Conservation (phyloP, 2,329 filamentous ascomycete genomes). For the Coniochaeta ligniaria region DNA sequence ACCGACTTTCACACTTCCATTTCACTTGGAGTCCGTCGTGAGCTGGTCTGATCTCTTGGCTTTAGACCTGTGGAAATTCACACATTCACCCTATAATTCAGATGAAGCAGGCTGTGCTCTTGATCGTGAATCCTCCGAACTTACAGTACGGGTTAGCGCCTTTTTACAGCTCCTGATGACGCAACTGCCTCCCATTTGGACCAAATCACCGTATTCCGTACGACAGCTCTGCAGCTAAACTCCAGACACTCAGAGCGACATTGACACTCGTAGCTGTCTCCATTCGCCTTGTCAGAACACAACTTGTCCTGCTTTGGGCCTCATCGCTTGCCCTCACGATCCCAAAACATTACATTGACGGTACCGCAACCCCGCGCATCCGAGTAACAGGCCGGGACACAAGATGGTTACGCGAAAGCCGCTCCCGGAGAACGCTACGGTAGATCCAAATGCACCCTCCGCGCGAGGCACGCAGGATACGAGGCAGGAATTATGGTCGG, state of each 20-base stretch:
- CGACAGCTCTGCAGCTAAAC: not conserved
- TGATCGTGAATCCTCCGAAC: not conserved
- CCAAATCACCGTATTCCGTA: not conserved
- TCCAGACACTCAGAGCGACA: not conserved
- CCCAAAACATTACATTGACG: conserved; percentile 6
- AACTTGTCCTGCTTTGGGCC: not conserved
- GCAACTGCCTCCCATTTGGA: not conserved
- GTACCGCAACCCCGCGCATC: not conserved
- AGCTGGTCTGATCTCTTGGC: not conserved
- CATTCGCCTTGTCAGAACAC: not conserved
- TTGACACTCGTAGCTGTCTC: not conserved
- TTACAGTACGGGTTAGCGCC: not conserved
- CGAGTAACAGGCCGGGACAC: not conserved
- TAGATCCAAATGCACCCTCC: conserved; percentile 15
- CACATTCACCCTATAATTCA: not conserved
- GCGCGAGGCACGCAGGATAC: conserved; percentile 16
- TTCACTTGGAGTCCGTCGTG: not conserved
- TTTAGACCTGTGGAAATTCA: not conserved
- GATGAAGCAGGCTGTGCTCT: not conserved
- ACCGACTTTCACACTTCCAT: not conserved
- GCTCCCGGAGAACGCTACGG: conserved; percentile 18
- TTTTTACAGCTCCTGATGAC: not conserved
- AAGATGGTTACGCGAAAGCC: conserved; percentile 35
- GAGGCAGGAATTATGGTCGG: conserved; percentile 22
- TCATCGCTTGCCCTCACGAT: not conserved